A percentile compares a stretch with the other conserved stretches of the same genome.
Conservation (phyloP, 306 rosid species). For the Styphnolobium japonicum region DNA sequence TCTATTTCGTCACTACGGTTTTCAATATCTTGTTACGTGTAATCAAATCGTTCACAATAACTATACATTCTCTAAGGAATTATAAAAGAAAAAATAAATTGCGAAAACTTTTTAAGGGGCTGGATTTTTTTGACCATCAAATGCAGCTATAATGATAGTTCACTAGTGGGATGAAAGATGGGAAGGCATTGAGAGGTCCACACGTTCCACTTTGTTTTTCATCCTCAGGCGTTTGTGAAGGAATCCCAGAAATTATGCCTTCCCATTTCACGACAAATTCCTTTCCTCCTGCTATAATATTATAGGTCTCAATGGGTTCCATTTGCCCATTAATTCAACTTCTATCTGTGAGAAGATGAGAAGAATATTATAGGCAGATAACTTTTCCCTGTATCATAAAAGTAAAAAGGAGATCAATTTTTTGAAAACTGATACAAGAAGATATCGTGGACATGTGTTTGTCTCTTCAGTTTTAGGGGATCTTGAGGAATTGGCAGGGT, state of each 20-base stretch:
- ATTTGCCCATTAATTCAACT: constrained; percentile 12
- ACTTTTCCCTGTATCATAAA: background rate
- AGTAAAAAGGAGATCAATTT: background rate
- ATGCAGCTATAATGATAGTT: constrained; percentile 31
- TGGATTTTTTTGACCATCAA: constrained; percentile 30
- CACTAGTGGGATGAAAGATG: constrained; percentile 31
- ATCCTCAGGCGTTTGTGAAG: constrained; percentile 27
- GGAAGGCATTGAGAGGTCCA: constrained; percentile 32
- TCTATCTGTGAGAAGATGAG: background rate
- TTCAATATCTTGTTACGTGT: constrained; percentile 24
- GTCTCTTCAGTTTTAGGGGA: too few relatives aligned
- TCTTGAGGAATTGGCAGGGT: background rate
- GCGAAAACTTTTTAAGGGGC: background rate
- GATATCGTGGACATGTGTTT: constrained; percentile 1
- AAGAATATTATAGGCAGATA: background rate
- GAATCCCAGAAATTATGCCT: constrained; percentile 40
- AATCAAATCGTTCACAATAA: constrained; percentile 22
- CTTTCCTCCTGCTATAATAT: background rate
- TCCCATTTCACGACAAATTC: constrained; percentile 26
- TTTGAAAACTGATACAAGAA: background rate
- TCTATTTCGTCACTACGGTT: constrained; percentile 1
- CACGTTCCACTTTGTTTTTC: constrained; percentile 33
- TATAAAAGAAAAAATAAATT: background rate
- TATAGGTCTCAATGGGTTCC: background rate
- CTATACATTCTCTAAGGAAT: background rate